Evolutionary conservation across 331 rosid species (phyloP).

Genomic region (Pyrus hybrid): DNA sequence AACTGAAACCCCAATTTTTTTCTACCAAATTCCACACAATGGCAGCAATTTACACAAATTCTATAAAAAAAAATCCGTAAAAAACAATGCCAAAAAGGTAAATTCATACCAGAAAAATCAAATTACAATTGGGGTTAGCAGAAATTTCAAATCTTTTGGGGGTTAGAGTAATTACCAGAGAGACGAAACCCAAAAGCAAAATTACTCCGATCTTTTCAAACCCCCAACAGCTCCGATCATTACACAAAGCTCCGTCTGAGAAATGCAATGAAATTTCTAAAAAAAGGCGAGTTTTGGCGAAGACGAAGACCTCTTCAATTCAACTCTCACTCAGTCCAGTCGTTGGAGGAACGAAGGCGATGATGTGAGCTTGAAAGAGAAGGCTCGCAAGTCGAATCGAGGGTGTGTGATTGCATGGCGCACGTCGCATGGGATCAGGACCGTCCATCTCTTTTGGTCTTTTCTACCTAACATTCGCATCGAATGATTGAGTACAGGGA

Average conservation of each 20-base stretch:
- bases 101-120: not conserved
- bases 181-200: not conserved
- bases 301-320: constrained; percentile 1
- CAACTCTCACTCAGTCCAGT: constrained; percentile 10
- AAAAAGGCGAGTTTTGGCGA: not conserved
- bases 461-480: not conserved
- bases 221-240: not conserved
- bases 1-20: not conserved
- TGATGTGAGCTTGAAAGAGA: not conserved
- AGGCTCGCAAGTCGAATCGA: not conserved
- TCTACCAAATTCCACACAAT: not conserved
- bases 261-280: not conserved
- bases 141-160: not conserved
- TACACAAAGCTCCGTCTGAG: not conserved
- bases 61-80: not conserved
- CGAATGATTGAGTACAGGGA: not conserved
- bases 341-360: not conserved
- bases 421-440: not conserved
- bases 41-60: not conserved
- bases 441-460: not conserved
- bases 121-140: not conserved
- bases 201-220: not conserved
- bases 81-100: not conserved
- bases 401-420: not conserved
- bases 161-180: not conserved